These are phyloP conservation scores for Mercurialis annua DNA, from an alignment of 345 rosid genomes.

Conservation along the genomic window DNA sequence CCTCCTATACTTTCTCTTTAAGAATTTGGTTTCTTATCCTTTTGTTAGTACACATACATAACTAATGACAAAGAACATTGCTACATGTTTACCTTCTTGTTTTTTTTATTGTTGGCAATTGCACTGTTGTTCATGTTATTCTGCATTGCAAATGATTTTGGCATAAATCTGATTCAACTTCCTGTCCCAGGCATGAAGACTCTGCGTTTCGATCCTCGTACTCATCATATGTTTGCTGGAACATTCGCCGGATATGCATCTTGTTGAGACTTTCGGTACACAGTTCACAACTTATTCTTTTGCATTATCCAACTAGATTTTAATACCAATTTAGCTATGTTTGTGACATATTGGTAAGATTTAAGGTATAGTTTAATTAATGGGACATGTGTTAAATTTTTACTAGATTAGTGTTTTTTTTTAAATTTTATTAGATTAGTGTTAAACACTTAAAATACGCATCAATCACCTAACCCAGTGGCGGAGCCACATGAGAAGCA, in stretches of 20 bases:
- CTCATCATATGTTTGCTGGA: slow-evolving; percentile 64
- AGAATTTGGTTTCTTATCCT: neutral
- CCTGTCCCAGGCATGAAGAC: slow-evolving; percentile 65
- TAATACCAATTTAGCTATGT: neutral
- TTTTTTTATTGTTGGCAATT: neutral
- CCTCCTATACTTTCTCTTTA: neutral
- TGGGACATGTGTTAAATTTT: too few species aligned
- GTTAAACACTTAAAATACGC: too few species aligned
- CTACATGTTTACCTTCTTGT: neutral
- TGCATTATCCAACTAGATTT: neutral
- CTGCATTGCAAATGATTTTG: neutral
- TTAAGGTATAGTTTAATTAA: too few species aligned
- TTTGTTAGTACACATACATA: neutral
- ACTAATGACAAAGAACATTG: neutral
- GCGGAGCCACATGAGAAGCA: too few species aligned
- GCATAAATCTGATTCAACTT: slow-evolving; percentile 12
- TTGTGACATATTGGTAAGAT: neutral
- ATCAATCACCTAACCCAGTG: too few species aligned
- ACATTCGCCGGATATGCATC: slow-evolving; percentile 64
- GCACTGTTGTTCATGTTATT: neutral
- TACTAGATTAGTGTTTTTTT: too few species aligned
- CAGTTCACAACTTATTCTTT: neutral
- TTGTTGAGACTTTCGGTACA: slow-evolving; percentile 91
- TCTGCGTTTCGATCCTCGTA: slow-evolving; percentile 55
- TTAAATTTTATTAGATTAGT: too few species aligned